Evolutionary conservation across 176 grass and related monocot species (phyloP), one percentile per base, ranked within the genome.

Genomic region (Secale cereale): DNA sequence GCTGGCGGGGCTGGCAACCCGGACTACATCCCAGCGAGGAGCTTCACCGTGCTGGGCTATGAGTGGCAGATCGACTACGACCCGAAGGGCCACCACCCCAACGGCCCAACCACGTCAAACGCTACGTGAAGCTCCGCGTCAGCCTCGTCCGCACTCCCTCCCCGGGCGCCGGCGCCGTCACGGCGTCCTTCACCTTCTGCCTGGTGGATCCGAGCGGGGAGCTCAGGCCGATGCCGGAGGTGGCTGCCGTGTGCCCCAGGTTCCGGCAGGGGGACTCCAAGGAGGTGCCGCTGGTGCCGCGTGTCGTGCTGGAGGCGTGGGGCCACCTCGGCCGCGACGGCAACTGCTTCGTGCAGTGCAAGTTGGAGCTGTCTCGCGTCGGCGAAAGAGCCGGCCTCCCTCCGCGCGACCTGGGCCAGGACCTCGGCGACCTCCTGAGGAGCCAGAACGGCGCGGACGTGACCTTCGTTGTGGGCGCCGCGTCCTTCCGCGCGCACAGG

Each of bases 401-500:
- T 16, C 8, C 59, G 27, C 23, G 39, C n/a, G 7, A 84, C n/a
- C 4, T 92, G 17, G 31, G 7, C 3, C 33, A 40, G 6, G 68
- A 91, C 13, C 23, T 91, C 0, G 76, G 67, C 8, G 31, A 25
- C 7, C 85, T 88, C 4, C 52, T 88, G 10, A 1, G 19, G 15
- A 30, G 16, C 46, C 19, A 37, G 81, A 64, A 2, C 2, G 85
- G 85, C 27, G 22, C 70, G 0, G 85, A 91, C 17, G 35, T 91
- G 31, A 91, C 45, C 0, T 88, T 88, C 27, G 22, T 77, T 6
- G 46, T 88, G 0, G 25, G 36, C 2, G 78, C 72, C 13, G 23
- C 83, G 50, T 60, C 28, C 15, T 86, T 89, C 10, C 20, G 29
- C 0, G 72, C 86, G 9, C 81, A 91, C 61, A 88, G 29, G 64